phyloP scores from a whole-genome alignment of 2,329 filamentous ascomycete genomes.

The Calonectria multiphialidica region DNA sequence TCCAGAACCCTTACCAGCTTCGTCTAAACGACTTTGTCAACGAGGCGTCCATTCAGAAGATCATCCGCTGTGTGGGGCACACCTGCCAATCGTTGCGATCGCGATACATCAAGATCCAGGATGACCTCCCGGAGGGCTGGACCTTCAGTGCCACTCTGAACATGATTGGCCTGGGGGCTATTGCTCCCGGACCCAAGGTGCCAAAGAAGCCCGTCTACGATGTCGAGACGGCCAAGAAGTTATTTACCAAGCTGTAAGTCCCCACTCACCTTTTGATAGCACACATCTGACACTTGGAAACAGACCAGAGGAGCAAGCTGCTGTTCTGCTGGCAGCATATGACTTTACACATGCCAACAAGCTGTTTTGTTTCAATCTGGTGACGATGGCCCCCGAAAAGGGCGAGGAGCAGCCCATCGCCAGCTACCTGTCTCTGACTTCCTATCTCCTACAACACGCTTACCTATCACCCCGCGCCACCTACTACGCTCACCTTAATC shows the following conservation, averaged over 20 bases:
- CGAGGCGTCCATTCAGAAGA: constrained; percentile 85
- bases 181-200: constrained; percentile 77
- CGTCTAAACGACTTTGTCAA: constrained; percentile 97
- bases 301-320: constrained; percentile 83
- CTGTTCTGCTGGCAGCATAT: constrained; percentile 86
- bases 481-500: constrained; percentile 85
- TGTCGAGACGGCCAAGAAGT: constrained; percentile 82
- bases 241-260: constrained; percentile 83
- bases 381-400: constrained; percentile 72
- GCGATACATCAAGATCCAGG: constrained; percentile 86
- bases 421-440: constrained; percentile 87
- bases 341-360: constrained; percentile 97
- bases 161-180: constrained; percentile 85
- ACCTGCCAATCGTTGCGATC: constrained; percentile 77
- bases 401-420: constrained; percentile 80
- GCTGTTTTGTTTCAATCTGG: constrained; percentile 88
- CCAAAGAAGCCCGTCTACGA: constrained; percentile 71
- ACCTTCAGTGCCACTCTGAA: constrained; percentile 82
- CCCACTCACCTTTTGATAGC: background rate
- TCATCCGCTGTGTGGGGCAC: constrained; percentile 80
- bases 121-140: constrained; percentile 93
- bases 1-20: constrained; percentile 94
- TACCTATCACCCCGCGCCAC: constrained; percentile 84
- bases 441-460: constrained; percentile 94
- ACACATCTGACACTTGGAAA: constrained; percentile 15